A percentile compares a stretch with the other conserved stretches of the same genome.
phyloP scores from a whole-genome alignment of 164 flowering plant species.

The Dillenia turbinata region DNA sequence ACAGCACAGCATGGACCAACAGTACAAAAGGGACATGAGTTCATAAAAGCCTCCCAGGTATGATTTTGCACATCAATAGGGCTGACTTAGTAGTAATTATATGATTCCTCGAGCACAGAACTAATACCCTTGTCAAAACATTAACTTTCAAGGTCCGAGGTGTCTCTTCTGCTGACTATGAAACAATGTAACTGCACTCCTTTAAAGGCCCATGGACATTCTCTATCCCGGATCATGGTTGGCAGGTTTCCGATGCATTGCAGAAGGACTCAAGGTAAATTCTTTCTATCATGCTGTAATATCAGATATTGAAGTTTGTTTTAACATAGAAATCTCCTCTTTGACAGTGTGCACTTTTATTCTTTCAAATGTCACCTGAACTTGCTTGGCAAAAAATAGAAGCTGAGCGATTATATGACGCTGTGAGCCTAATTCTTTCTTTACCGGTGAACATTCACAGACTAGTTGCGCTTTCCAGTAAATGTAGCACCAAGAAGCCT shows the following conservation, averaged over 20 bases:
- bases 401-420: neutral
- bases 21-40: conserved; percentile 31
- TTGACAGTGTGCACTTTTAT: neutral
- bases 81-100: too few relatives aligned
- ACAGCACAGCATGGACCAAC: conserved; percentile 23
- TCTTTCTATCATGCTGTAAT: neutral
- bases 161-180: conserved; percentile 1
- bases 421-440: conserved; percentile 2
- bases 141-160: conserved; percentile 12
- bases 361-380: neutral
- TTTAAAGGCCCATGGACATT: conserved; percentile 14
- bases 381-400: conserved; percentile 3
- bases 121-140: too few relatives aligned
- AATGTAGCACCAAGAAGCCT: too few relatives aligned
- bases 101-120: too few relatives aligned
- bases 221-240: conserved; percentile 12
- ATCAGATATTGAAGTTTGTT: neutral
- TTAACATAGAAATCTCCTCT: neutral
- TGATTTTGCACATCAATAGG: neutral
- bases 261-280: conserved; percentile 14
- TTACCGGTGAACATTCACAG: neutral
- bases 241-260: conserved; percentile 20
- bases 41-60: conserved; percentile 37
- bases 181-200: conserved; percentile 5
- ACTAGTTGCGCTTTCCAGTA: too few relatives aligned